Evolutionary conservation across 441 rosid genomes (phyloP), one percentile per base, ranked within the genome.

Genomic region (Codiaeum variegatum): DNA sequence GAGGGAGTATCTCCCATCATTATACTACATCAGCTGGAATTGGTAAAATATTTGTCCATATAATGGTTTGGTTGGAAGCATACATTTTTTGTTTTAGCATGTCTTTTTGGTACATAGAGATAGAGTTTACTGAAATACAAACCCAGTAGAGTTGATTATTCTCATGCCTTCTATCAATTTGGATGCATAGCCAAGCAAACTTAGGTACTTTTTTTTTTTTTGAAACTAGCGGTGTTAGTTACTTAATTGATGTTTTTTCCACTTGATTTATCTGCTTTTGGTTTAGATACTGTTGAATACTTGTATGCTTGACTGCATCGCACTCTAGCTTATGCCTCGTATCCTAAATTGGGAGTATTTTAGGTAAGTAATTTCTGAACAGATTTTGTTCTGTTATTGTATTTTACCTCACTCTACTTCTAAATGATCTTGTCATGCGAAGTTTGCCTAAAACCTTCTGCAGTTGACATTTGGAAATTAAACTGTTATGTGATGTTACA

Each of bases 381-480:
- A 32, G 60, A n/a, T 32, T 67, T 9, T 51, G 59, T 47, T 47
- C 36, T 29, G 8, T 28, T 18, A 32, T 52, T 12, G 34, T 51
- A 42, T 31, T 29, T 67, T n/a, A 67, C 61, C 51, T 34, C 26
- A 16, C 21, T 28, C 38, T 49, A 6, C 42, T 29, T 42, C 66
- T 28, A 59, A 70, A 72, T 51, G 63, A 72, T 72, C 40, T 52
- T 63, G 40, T 34, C 59, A 11, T 21, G 15, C 26, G n/a, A 12
- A 16, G 64, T 42, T 55, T 63, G 42, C 38, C 29, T 13, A 4
- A 4, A 63, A 19, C 47, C 4, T 54, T 55, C n/a, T 24, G 10
- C 29, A 15, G 70, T 54, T 66, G 55, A 40, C 42, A 58, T 21
- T 6, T 65, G 51, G 65, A 31, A 55, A 40, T 65, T 24, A n/a